Conservation (phyloP, 176 grass and related monocot genomes). For the Chrysopogon serrulatus region DNA sequence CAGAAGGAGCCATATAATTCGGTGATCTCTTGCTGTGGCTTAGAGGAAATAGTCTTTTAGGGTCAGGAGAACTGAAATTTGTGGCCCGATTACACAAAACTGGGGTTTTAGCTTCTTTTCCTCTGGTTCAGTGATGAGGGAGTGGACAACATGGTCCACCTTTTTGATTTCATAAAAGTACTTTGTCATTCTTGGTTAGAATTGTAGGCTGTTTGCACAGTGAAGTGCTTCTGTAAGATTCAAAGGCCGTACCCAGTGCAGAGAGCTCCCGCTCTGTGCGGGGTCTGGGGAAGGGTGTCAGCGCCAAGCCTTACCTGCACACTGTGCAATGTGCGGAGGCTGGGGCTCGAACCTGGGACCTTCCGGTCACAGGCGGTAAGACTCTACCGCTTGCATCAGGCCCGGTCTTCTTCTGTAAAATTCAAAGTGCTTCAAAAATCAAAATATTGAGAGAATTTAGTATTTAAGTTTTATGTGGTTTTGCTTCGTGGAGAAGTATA, state of each 20-base stretch:
- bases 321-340: no score
- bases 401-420: neutral
- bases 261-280: no score
- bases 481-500: neutral
- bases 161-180: neutral
- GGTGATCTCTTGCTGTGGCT: neutral
- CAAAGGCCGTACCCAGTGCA: no score
- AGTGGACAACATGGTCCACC: neutral
- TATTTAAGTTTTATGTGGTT: neutral
- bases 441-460: neutral
- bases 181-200: slow-evolving; percentile 3
- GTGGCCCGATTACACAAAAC: neutral
- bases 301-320: no score
- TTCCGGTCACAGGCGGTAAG: no score
- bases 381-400: no score
- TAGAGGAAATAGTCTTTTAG: neutral
- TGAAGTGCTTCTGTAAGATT: neutral
- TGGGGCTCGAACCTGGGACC: no score
- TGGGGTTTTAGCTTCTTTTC: neutral
- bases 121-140: neutral
- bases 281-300: no score
- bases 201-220: neutral
- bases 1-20: neutral
- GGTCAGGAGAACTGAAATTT: neutral
- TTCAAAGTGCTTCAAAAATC: neutral